Evolutionary conservation across 1,284 basidiomycete species (phyloP).

Genomic region (Exsudoporus floridanus): DNA sequence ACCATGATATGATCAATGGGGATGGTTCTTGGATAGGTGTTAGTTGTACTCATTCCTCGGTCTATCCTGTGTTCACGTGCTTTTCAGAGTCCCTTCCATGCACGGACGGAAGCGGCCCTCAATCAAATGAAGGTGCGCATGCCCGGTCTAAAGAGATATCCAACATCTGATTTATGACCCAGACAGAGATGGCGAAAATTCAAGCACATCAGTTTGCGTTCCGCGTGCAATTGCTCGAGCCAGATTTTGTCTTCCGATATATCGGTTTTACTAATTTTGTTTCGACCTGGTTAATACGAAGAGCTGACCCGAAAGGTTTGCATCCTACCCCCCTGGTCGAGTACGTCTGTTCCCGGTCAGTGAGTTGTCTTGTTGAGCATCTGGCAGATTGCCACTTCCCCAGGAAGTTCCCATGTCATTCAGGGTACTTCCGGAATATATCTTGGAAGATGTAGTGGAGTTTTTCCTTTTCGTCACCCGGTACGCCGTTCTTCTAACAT

Average conservation of each 20-base stretch:
- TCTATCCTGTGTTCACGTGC: slow-evolving; percentile 11
- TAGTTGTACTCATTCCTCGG: slow-evolving; percentile 28
- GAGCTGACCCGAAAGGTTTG: slow-evolving; percentile 80
- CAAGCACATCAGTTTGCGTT: slow-evolving; percentile 75
- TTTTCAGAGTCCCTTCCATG: slow-evolving; percentile 63
- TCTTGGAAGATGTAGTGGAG: slow-evolving; percentile 93
- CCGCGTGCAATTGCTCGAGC: slow-evolving; percentile 85
- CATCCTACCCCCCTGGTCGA: slow-evolving; percentile 73
- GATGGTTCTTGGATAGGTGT: slow-evolving; percentile 80
- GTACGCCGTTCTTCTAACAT: slow-evolving; percentile 42
- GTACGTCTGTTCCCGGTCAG: slow-evolving; percentile 46
- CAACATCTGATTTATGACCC: slow-evolving; percentile 3
- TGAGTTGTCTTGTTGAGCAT: slow-evolving; percentile 9
- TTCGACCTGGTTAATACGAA: slow-evolving; percentile 92
- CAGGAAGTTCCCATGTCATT: slow-evolving; percentile 83
- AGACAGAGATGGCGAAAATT: slow-evolving; percentile 71
- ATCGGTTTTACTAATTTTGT: slow-evolving; percentile 87
- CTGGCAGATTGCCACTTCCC: slow-evolving; percentile 76
- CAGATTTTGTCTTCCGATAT: slow-evolving; percentile 78
- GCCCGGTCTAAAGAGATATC: not conserved
- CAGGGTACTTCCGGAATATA: slow-evolving; percentile 90
- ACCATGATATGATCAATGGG: slow-evolving; percentile 74
- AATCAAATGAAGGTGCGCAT: slow-evolving; percentile 66
- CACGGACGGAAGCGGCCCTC: slow-evolving; percentile 66
- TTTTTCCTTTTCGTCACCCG: slow-evolving; percentile 83